A percentile compares a stretch with the other conserved stretches of the same genome.
phyloP scores from a whole-genome alignment of 73 alveolate species.

The Paramecium sexaurelia region DNA sequence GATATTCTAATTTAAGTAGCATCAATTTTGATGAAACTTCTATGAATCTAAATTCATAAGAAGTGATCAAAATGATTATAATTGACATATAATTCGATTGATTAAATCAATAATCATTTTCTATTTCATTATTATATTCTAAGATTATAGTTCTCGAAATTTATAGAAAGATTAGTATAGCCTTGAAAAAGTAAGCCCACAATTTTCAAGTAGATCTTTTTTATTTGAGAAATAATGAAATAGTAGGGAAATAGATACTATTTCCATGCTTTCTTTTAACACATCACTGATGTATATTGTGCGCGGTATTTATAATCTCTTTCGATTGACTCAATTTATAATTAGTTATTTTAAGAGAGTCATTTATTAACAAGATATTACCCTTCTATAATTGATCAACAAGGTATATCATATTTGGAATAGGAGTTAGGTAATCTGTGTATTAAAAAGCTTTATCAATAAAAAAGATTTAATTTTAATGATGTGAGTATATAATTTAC shows the following conservation, averaged over 20 bases:
- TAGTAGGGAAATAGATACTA: background rate
- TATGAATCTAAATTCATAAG: background rate
- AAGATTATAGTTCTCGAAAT: background rate
- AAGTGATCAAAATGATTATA: no score
- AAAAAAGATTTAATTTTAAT: background rate
- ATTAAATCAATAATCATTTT: background rate
- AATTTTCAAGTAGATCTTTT: constrained; percentile 1
- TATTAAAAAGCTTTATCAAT: background rate
- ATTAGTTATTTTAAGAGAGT: background rate
- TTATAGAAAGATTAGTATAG: no score
- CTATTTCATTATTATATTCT: background rate
- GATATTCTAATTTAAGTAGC: background rate
- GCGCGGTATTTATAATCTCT: background rate
- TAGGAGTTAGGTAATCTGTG: background rate
- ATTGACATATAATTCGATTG: no score
- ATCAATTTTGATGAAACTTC: background rate
- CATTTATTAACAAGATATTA: background rate
- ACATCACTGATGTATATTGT: background rate
- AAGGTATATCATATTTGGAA: background rate
- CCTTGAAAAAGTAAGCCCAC: background rate
- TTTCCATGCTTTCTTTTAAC: background rate
- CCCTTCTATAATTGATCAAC: background rate
- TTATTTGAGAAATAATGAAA: background rate
- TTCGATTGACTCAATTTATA: constrained; percentile 2
- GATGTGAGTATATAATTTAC: background rate